Conservation (phyloP, 2,329 filamentous ascomycete species). For the Mollisia scopiformis region DNA sequence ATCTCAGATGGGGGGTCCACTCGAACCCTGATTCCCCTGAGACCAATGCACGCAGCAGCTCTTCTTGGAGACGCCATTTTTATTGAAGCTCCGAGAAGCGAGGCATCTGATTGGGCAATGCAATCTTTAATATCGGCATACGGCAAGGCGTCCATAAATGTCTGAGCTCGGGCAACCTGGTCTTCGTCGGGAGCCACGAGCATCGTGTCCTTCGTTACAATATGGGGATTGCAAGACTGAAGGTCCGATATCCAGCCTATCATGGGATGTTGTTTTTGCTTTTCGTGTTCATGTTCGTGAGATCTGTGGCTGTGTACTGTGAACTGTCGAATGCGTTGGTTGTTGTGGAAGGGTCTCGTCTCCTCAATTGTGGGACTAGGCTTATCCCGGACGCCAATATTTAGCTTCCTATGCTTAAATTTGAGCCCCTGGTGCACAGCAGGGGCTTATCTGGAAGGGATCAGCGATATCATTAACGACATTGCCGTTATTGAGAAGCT, state of each 20-base stretch:
- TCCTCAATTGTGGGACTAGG: neutral
- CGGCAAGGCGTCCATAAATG: conserved; percentile 9
- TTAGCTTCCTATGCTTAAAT: conserved; percentile 17
- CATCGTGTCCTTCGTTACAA: neutral
- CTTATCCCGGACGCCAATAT: neutral
- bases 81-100: neutral
- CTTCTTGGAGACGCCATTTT: neutral
- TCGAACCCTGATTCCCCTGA: conserved; percentile 4
- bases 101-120: conserved; percentile 12
- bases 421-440: conserved; percentile 7
- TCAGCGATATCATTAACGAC: neutral
- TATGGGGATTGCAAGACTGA: neutral
- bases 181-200: neutral
- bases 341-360: neutral
- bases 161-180: conserved; percentile 4
- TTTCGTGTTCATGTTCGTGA: neutral
- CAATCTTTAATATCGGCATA: conserved; percentile 4
- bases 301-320: neutral
- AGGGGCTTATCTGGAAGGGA: neutral
- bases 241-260: neutral
- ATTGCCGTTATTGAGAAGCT: neutral
- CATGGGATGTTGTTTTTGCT: neutral
- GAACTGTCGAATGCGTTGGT: neutral
- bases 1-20: conserved; percentile 5
- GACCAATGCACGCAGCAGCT: conserved; percentile 8